Conservation (phyloP, 2,329 filamentous ascomycete genomes). For the Fusarium sulawesiense region DNA sequence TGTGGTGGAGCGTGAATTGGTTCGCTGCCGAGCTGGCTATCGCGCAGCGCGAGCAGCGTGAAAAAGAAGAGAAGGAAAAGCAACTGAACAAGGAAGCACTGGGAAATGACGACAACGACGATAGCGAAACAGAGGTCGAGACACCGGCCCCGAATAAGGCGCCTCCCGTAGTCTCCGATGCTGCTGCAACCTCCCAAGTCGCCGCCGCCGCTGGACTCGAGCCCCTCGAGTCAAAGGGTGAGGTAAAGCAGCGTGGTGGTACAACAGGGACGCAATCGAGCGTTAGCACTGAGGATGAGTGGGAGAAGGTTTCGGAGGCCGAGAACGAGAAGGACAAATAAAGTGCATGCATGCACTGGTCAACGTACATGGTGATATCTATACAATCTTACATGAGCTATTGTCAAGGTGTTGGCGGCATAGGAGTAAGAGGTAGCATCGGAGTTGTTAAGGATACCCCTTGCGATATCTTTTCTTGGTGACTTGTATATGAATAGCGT, state of each 20-base stretch:
- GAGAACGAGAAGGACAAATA: conserved; percentile 70
- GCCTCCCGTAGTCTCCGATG: conserved; percentile 23
- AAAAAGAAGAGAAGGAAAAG: conserved; percentile 53
- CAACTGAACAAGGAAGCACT: conserved; percentile 34
- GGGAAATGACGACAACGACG: conserved; percentile 45
- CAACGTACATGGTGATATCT: background rate
- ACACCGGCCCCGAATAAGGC: conserved; percentile 35
- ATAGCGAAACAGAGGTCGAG: conserved; percentile 58
- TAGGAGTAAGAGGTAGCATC: conserved; percentile 19
- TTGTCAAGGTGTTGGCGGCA: conserved; percentile 2
- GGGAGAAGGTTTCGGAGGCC: conserved; percentile 91
- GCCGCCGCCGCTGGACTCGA: conserved; percentile 56
- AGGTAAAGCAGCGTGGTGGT: conserved; percentile 62
- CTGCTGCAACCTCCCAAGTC: conserved; percentile 26
- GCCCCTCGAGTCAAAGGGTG: conserved; percentile 54
- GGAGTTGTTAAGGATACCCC: conserved; percentile 46
- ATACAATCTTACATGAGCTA: conserved; percentile 3
- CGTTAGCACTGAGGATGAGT: conserved; percentile 91
- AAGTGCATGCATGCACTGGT: conserved; percentile 6
- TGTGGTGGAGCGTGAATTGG: conserved; percentile 98
- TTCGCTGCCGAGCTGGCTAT: conserved; percentile 76
- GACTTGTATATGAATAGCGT: conserved; percentile 42
- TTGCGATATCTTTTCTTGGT: conserved; percentile 37
- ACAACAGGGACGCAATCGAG: conserved; percentile 64
- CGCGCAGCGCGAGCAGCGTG: conserved; percentile 54